Evolutionary conservation across 805 yeast species (phyloP).

Genomic region (Cyberlindnera suaveolens): DNA sequence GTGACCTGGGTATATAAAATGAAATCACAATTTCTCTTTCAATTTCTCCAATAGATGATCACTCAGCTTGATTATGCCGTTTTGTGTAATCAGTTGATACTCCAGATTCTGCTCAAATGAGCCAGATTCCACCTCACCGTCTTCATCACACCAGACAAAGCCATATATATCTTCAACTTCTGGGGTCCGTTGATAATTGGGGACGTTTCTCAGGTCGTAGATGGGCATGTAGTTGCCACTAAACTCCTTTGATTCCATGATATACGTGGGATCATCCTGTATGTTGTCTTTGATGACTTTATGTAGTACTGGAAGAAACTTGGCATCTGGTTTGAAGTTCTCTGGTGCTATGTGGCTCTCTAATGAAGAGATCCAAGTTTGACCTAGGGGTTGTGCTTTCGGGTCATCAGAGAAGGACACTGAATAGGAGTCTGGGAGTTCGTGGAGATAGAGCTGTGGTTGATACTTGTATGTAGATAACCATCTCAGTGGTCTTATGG

Average conservation of each 20-base stretch:
- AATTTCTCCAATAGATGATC: constrained; percentile 35
- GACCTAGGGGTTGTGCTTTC: constrained; percentile 4
- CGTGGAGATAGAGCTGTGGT: constrained; percentile 13
- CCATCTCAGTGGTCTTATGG: background rate
- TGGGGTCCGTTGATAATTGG: constrained; percentile 60
- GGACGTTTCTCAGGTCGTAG: constrained; percentile 59
- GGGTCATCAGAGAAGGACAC: constrained; percentile 15
- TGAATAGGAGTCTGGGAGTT: background rate
- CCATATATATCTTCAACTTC: constrained; percentile 69
- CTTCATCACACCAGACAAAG: constrained; percentile 50
- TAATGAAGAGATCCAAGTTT: background rate
- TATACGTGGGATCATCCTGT: constrained; percentile 44
- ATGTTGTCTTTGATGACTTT: constrained; percentile 17
- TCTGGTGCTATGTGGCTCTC: background rate
- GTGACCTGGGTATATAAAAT: constrained; percentile 31
- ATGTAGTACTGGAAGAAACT: constrained; percentile 8
- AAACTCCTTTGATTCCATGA: constrained; percentile 49
- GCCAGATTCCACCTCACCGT: constrained; percentile 47
- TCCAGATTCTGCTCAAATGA: constrained; percentile 53
- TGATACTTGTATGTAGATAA: constrained; percentile 2
- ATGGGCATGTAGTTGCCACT: constrained; percentile 58
- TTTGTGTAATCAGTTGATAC: constrained; percentile 46
- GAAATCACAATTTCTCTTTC: background rate
- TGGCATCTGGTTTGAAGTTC: constrained; percentile 8
- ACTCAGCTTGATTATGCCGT: constrained; percentile 45